Evolutionary conservation across 805 yeast species (phyloP).

Genomic region (Suhomyces canberraensis): DNA sequence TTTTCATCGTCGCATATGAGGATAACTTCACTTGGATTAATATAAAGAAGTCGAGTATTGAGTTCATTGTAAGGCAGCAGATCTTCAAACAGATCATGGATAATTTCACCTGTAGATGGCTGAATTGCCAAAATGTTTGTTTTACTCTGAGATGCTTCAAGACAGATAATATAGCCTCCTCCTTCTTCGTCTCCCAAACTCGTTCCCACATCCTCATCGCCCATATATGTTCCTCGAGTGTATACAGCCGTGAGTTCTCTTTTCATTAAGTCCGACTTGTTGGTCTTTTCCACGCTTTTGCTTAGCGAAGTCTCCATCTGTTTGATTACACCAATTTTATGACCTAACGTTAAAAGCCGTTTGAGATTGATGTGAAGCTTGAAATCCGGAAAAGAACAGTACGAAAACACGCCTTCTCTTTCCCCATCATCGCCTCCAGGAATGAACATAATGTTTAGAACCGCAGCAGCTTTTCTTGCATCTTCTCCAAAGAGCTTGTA

Average conservation of each 20-base stretch:
- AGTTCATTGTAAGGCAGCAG: conserved; percentile 53
- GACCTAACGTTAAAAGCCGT: conserved; percentile 65
- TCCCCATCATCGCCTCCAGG: conserved; percentile 64
- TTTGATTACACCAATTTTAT: conserved; percentile 82
- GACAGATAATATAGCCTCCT: conserved; percentile 40
- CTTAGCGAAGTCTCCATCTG: conserved; percentile 81
- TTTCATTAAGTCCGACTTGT: conserved; percentile 51
- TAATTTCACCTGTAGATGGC: conserved; percentile 70
- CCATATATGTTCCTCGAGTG: conserved; percentile 82
- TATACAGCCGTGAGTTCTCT: conserved; percentile 68
- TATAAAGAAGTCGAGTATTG: conserved; percentile 69
- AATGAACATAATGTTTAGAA: conserved; percentile 66
- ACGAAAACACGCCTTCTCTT: conserved; percentile 61
- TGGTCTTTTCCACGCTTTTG: conserved; percentile 53
- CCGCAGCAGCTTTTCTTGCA: conserved; percentile 65
- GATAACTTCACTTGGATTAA: conserved; percentile 75
- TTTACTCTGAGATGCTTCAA: conserved; percentile 2
- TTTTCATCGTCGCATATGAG: conserved; percentile 32
- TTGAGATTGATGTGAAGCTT: conserved; percentile 74
- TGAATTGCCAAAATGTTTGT: conserved; percentile 50
- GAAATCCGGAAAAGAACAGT: conserved; percentile 80
- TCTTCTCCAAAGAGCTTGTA: conserved; percentile 85
- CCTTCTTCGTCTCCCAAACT: conserved; percentile 22
- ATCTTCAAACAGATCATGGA: conserved; percentile 71
- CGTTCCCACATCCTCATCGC: conserved; percentile 38